Percentiles rank a stretch among this genome's conserved stretches.
Evolutionary conservation across 805 yeast genomes (phyloP).

Genomic region (Candida pseudoglaebosa): DNA sequence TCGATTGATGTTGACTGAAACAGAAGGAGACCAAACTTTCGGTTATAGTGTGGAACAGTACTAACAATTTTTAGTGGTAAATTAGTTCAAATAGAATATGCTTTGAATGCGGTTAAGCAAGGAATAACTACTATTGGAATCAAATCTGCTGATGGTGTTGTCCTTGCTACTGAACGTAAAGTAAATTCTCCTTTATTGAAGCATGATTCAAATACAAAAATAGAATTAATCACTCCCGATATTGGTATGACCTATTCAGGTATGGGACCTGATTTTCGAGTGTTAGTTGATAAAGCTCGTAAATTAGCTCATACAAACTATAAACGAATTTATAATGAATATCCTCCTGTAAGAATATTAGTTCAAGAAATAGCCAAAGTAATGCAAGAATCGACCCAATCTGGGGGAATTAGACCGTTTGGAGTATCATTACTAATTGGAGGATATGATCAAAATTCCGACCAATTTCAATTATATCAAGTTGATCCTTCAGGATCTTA

Average conservation of each 20-base stretch:
- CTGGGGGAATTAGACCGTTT: constrained; percentile 98
- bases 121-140: constrained; percentile 97
- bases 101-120: constrained; percentile 93
- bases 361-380: constrained; percentile 94
- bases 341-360: constrained; percentile 92
- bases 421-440: constrained; percentile 95
- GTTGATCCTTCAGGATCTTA: constrained; percentile 98
- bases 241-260: constrained; percentile 97
- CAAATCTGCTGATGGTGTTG: constrained; percentile 90
- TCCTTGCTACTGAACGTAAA: constrained; percentile 94
- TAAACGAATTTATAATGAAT: constrained; percentile 90
- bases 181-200: constrained; percentile 74
- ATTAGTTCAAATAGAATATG: constrained; percentile 96
- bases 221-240: constrained; percentile 85
- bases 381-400: constrained; percentile 98
- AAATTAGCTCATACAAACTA: constrained; percentile 90
- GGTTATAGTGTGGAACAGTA: constrained; percentile 4
- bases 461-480: constrained; percentile 77
- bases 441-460: constrained; percentile 79
- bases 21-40: neutral
- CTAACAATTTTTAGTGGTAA: constrained; percentile 63
- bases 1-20: constrained; percentile 2
- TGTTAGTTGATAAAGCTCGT: constrained; percentile 88
- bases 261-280: constrained; percentile 98
- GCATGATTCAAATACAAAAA: constrained; percentile 70